phyloP scores from a whole-genome alignment of 2,329 filamentous ascomycete genomes.

The Cladobotryum mycophilum region DNA sequence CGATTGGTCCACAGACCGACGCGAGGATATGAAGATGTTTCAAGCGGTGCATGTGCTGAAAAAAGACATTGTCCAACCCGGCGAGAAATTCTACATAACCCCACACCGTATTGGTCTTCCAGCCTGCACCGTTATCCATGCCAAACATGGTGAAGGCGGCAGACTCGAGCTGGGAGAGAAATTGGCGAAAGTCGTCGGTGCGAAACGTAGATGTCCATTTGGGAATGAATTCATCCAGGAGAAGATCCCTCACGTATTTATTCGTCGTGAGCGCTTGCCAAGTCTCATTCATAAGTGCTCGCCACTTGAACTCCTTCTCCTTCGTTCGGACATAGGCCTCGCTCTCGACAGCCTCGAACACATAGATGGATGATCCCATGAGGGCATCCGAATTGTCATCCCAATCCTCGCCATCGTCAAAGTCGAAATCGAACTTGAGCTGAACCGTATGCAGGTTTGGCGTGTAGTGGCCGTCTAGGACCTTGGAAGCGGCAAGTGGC shows the following conservation, averaged over 20 bases:
- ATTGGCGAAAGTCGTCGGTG: conserved; percentile 1
- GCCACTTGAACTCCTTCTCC: not conserved
- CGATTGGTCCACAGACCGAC: too few relatives aligned
- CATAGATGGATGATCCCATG: not conserved
- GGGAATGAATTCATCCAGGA: not conserved
- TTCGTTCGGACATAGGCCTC: not conserved
- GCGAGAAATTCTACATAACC: not conserved
- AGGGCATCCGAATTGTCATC: not conserved
- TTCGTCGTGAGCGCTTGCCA: not conserved
- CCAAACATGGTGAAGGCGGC: conserved; percentile 1
- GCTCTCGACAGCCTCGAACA: not conserved
- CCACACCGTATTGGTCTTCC: not conserved
- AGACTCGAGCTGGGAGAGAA: conserved; percentile 1
- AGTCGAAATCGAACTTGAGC: not conserved
- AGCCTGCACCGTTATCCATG: conserved; percentile 1
- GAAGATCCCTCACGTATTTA: conserved; percentile 1
- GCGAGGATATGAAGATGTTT: too few relatives aligned
- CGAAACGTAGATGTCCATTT: conserved; percentile 2
- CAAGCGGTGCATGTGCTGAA: too few relatives aligned
- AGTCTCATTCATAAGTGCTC: conserved; percentile 5
- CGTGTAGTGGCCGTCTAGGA: conserved; percentile 1
- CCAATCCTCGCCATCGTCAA: not conserved
- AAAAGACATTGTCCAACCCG: too few relatives aligned
- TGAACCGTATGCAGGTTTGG: not conserved
- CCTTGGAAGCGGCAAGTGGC: not conserved